These are phyloP conservation scores for Blepharisma stoltei DNA, from an alignment of 73 alveolate species.

Conservation along the genomic window DNA sequence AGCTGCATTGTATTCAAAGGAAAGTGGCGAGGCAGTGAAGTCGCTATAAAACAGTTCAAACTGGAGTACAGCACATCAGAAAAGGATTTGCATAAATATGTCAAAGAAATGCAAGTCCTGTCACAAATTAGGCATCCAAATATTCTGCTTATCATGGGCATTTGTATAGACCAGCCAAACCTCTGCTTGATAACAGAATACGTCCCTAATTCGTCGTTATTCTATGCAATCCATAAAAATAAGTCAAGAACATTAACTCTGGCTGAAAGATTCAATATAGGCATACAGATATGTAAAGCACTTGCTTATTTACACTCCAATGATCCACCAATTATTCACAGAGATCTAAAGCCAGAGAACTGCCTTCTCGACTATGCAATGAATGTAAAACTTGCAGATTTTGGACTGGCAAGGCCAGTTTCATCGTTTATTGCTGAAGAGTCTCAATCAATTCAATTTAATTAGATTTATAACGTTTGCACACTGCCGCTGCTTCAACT, in stretches of 20 bases:
- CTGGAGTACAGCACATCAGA: constrained; percentile 78
- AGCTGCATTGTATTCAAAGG: constrained; percentile 89
- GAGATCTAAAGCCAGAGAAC: constrained; percentile 92
- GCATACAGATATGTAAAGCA: constrained; percentile 88
- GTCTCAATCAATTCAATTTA: constrained; percentile 34
- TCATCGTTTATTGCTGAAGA: constrained; percentile 81
- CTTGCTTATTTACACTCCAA: constrained; percentile 80
- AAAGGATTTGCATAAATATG: constrained; percentile 70
- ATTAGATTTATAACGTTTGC: neutral
- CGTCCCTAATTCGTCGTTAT: constrained; percentile 79
- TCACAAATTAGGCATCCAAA: constrained; percentile 91
- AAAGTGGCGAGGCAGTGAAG: constrained; percentile 84
- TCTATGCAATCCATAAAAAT: constrained; percentile 77
- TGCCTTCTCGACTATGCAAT: constrained; percentile 76
- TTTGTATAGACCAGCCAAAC: constrained; percentile 82
- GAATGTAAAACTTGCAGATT: constrained; percentile 47
- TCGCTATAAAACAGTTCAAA: constrained; percentile 86
- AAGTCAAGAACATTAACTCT: constrained; percentile 54
- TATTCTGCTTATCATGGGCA: constrained; percentile 85
- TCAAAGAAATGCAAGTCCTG: constrained; percentile 88
- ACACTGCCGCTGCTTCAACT: neutral
- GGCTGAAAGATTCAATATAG: constrained; percentile 79
- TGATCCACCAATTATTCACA: constrained; percentile 88
- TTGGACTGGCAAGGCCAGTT: constrained; percentile 94
- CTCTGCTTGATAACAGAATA: constrained; percentile 82